Evolutionary conservation across 306 rosid species (phyloP).

Genomic region (Lathyrus sativus): DNA sequence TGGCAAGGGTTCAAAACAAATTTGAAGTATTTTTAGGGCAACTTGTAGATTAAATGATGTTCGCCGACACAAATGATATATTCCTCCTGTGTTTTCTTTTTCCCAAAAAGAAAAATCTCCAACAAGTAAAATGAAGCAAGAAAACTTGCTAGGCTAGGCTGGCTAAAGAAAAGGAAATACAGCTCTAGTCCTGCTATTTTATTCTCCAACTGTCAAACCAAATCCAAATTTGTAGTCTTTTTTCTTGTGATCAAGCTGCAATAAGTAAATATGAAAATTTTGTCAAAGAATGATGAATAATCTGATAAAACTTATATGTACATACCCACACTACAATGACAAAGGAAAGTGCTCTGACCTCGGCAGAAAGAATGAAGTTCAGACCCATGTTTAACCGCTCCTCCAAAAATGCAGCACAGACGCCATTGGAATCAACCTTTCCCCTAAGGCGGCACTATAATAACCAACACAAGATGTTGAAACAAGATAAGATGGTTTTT

Average conservation of each 20-base stretch:
- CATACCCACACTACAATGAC: neutral
- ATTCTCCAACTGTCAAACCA: slow-evolving; percentile 96
- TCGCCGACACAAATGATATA: slow-evolving; percentile 46
- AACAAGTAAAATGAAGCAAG: slow-evolving; percentile 39
- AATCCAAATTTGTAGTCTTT: slow-evolving; percentile 98
- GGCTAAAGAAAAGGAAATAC: slow-evolving; percentile 36
- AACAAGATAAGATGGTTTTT: slow-evolving; percentile 21
- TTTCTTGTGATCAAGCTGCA: slow-evolving; percentile 92
- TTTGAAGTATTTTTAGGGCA: slow-evolving; percentile 20
- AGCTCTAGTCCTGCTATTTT: slow-evolving; percentile 44
- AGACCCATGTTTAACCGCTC: slow-evolving; percentile 73
- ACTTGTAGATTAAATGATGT: slow-evolving; percentile 40
- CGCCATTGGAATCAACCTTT: slow-evolving; percentile 86
- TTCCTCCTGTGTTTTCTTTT: slow-evolving; percentile 39
- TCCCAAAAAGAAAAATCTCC: slow-evolving; percentile 31
- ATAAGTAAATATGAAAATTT: slow-evolving; percentile 20
- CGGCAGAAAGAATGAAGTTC: slow-evolving; percentile 58
- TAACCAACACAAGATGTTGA: slow-evolving; percentile 33
- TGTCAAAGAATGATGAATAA: slow-evolving; percentile 22
- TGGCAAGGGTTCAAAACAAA: slow-evolving; percentile 43
- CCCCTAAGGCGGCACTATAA: slow-evolving; percentile 87
- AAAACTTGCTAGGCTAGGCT: slow-evolving; percentile 37
- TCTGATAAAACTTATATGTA: slow-evolving; percentile 5
- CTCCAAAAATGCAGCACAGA: slow-evolving; percentile 75
- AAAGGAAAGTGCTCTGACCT: slow-evolving; percentile 42